Evolutionary conservation across 495 filamentous ascomycete species (phyloP), one percentile per base, ranked within the genome.

Genomic region (Aspergillus panamensis): DNA sequence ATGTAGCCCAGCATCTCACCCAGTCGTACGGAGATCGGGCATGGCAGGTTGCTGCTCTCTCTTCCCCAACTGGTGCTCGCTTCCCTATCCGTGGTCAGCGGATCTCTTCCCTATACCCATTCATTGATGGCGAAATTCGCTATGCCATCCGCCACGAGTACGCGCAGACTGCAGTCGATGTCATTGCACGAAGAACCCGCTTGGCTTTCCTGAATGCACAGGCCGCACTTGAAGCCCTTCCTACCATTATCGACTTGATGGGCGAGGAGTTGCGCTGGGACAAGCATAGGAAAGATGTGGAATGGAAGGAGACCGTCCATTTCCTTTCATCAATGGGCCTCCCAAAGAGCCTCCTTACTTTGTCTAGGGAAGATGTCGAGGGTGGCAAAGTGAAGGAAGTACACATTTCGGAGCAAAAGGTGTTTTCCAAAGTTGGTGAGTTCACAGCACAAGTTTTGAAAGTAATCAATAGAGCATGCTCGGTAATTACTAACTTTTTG

Each of bases 161-260:
- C 62, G 94, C 94, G 10, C 91, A 97, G 72, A 97, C 92, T 17
- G 90, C 92, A 3, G 87, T 91, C 10, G 94, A 98, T 69, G 88
- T 97, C 19, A 76, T 98, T 19, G 94, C 93, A 8, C 82, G 94
- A 35, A 79, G 94, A 52, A 98, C 89, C 48, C 80, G 94, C 39
- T 73, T 98, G 58, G 91, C 94, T 12, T 98, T 98, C 75, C 69
- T 98, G 63, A 98, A 98, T 66, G 92, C 92, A 14, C 91, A 97
- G 73, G 94, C 94, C 3, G 91, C 93, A 8, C 82, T 97, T 25
- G 94, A 98, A 76, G 88, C 91, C 1, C 78, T 97, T 50, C 94
- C 94, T 2, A 78, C 66, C 51, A 83, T 98, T 17, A 96, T 98
- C 69, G 94, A 98, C 68, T 78, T 97, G 57, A 98, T 98, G 94